phyloP scores from a whole-genome alignment of 805 yeast species.

The Ogataea henricii region DNA sequence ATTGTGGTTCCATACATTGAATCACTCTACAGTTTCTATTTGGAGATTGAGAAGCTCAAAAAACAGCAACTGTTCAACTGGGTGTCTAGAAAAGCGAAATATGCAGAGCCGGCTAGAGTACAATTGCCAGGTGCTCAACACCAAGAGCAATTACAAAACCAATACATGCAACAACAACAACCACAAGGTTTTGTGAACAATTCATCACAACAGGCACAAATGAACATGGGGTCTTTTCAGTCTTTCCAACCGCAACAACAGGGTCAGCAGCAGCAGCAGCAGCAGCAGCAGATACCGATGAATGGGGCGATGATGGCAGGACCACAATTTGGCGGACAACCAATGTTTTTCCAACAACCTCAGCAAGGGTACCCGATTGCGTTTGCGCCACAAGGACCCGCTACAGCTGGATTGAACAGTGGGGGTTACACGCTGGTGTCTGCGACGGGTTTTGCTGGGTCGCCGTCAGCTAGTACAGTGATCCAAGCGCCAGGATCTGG shows the following conservation, averaged over 20 bases:
- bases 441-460: slow-evolving; percentile 2
- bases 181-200: slow-evolving; percentile 3
- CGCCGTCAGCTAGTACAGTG: not conserved
- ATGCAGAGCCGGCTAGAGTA: not conserved
- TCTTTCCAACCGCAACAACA: slow-evolving; percentile 9
- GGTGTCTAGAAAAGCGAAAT: slow-evolving; percentile 14
- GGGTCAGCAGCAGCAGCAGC: slow-evolving; percentile 7
- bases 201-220: not conserved
- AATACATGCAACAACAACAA: slow-evolving; percentile 9
- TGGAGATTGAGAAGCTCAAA: slow-evolving; percentile 20
- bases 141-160: slow-evolving; percentile 9
- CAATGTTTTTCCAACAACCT: slow-evolving; percentile 5
- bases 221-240: slow-evolving; percentile 7
- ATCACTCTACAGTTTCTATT: slow-evolving; percentile 25
- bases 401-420: slow-evolving; percentile 1
- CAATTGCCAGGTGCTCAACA: not conserved
- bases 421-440: slow-evolving; percentile 14
- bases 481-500: slow-evolving; percentile 2
- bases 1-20: slow-evolving; percentile 27
- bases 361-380: slow-evolving; percentile 8
- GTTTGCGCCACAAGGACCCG: not conserved
- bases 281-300: slow-evolving; percentile 1
- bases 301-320: not conserved
- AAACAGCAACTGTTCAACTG: slow-evolving; percentile 23
- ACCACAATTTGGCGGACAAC: slow-evolving; percentile 5